Base-by-base conservation (phyloP, 805 yeast species). In the Saturnispora ahearnii region DNA sequence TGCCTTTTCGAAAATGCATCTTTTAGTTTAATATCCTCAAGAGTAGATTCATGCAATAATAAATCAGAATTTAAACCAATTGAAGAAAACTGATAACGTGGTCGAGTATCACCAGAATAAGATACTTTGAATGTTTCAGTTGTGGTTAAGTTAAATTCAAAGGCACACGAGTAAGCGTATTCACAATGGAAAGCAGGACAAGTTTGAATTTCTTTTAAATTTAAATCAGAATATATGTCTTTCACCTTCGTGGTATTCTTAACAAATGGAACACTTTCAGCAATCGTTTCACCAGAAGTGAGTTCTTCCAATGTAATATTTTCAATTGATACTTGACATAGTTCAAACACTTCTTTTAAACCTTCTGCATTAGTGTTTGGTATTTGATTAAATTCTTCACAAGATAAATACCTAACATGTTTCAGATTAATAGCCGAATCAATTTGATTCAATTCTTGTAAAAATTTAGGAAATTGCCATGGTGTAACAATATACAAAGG, bases 91-190 rank as follows among this genome's bases (percentile, higher is more conserved):
- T 63, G 67, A 3, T 68, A 60, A 55, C 80, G 82, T 0, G 99
- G 99, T 58, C 97, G 77, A 0, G 98, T 87, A 62, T 93, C 99
- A 11, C 99, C 99, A 2, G 96, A 88, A 62, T 87, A 93, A 0
- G 96, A 83, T 1, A 90, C 71, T 57, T 78, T 84, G 70, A 88
- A 88, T 8, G 53, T 42, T 24, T 57, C 57, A 7, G 22, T 32
- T 4, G 42, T 42, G 9, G 50, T 49, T 6, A 70, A 58, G 8
- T 64, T 65, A 49, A 84, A 76, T 2, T 73, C 62, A 10, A 90
- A 71, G 0, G 78, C 63, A 40, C 81, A 76, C 15, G 85, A 79
- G 63, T 89, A 91, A 0, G 98, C 78, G 79, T 82, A 79, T 24
- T 78, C 78, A 64, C 97, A 89, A 63, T 93, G 99, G 18, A 74